Conservation (phyloP, 305 asterid species). For the Solanum aculeatissimum region DNA sequence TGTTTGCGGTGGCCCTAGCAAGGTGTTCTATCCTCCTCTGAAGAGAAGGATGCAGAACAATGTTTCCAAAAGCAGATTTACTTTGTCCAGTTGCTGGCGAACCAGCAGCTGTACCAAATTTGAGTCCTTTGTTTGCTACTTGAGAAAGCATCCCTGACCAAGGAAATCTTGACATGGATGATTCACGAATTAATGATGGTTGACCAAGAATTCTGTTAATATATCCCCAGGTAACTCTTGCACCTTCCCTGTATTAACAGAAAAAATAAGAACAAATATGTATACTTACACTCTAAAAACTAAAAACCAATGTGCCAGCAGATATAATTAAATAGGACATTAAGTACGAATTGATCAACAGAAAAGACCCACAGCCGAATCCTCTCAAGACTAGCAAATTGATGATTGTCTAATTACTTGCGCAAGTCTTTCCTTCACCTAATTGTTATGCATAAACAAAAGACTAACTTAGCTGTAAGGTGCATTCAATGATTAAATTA, state of each 20-base stretch:
- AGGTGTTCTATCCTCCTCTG: conserved; percentile 86
- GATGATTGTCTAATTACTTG: background rate
- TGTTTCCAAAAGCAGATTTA: conserved; percentile 53
- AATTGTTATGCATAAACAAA: background rate
- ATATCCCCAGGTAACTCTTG: conserved; percentile 92
- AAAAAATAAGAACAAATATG: background rate
- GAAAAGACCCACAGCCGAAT: background rate
- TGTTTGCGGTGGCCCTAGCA: conserved; percentile 94
- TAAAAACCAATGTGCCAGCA: background rate
- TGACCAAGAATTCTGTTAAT: conserved; percentile 92
- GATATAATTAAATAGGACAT: background rate
- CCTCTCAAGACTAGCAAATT: background rate
- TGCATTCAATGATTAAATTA: background rate
- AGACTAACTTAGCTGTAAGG: background rate
- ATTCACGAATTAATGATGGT: conserved; percentile 97
- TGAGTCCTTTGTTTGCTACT: conserved; percentile 38
- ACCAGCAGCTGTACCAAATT: conserved; percentile 38
- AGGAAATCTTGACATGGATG: conserved; percentile 86
- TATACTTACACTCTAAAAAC: background rate
- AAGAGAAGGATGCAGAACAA: conserved; percentile 80
- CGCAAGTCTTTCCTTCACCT: background rate
- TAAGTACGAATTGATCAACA: background rate
- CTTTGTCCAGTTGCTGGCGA: conserved; percentile 27
- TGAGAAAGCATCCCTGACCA: conserved; percentile 75
- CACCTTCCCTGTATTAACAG: conserved; percentile 73